Base-by-base conservation (phyloP, 1,139 yeast species). In the Kurtzmaniella quercitrusa region DNA sequence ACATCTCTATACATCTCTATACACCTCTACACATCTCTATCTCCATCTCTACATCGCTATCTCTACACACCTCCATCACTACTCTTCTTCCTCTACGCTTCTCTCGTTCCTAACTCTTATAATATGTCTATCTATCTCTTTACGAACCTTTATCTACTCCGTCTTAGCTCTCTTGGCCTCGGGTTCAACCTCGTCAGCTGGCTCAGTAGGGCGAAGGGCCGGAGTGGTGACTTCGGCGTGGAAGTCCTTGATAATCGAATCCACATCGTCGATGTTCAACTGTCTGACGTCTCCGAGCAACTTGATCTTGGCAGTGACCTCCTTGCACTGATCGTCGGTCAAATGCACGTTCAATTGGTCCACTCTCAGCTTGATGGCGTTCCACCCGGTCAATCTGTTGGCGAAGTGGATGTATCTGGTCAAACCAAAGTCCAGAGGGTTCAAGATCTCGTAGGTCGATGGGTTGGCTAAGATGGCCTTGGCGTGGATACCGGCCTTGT, bases 401-500 rank as follows among this genome's bases (percentile, higher is more conserved):
- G 98, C 98, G 65, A 93, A 93, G 70, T 93, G 98, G 60, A 93
- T 91, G 65, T 91, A 91, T 65, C 98, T 81, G 43, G 95, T 84
- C 68, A 91, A 81, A 66, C 98, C 98, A 64, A 91, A 91, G 70
- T 91, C 98, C 29, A 86, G 74, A 49, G 98, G 98, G 66, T 87
- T 87, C 64, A 93, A 79, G 59, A 93, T 93, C 75, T 93, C 98
- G 66, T 93, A 93, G 34, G 98, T 93, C 37, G 96, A 89, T 52
- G 98, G 98, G 73, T 93, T 93, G 50, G 98, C 98, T 57, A 93
- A 81, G 58, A 93, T 93, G 47, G 98, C 98, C 79, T 93, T 93
- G 60, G 98, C 98, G 65, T 93, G 98, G 61, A 93, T 91, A 73
- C 98, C 98, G 45, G 98, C 98, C 79, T 93, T 93, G 77, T 93